Percentiles rank a stretch among this genome's conserved stretches.
phyloP scores from a whole-genome alignment of 768 basidiomycete genomes.

The Tylopilus sp. region DNA sequence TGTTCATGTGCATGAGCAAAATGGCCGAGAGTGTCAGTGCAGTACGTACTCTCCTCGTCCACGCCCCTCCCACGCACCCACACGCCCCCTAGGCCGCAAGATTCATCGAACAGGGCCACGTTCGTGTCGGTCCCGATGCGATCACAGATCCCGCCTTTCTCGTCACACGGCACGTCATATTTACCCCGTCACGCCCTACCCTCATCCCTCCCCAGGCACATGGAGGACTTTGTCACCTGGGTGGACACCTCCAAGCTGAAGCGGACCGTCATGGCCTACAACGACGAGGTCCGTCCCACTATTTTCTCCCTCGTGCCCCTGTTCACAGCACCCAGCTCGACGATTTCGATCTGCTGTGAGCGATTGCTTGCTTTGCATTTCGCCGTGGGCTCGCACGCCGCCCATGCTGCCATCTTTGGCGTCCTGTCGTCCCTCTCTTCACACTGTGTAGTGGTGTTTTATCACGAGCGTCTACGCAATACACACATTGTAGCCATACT shows the following conservation, averaged over 20 bases:
- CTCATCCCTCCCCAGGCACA: slow-evolving; percentile 53
- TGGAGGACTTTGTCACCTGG: slow-evolving; percentile 99
- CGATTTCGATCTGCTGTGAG: slow-evolving; percentile 85
- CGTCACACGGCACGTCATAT: slow-evolving; percentile 66
- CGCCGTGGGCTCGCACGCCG: not conserved
- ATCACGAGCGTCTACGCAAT: not conserved
- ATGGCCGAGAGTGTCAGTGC: slow-evolving; percentile 96
- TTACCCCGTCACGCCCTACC: not conserved
- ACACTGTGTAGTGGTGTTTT: no score
- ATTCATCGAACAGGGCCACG: slow-evolving; percentile 97
- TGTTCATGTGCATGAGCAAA: slow-evolving; percentile 87
- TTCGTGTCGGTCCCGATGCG: slow-evolving; percentile 94
- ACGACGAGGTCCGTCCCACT: slow-evolving; percentile 74
- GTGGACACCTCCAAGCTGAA: slow-evolving; percentile 97
- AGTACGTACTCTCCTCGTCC: slow-evolving; percentile 45
- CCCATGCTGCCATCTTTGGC: not conserved
- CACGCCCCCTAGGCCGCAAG: slow-evolving; percentile 72
- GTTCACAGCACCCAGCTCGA: slow-evolving; percentile 61
- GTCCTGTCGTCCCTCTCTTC: not conserved
- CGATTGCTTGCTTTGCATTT: not conserved
- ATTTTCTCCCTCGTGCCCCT: not conserved
- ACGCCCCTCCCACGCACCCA: slow-evolving; percentile 3
- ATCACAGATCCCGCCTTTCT: slow-evolving; percentile 96
- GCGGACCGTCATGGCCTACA: slow-evolving; percentile 93
- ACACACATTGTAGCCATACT: no score